Evolutionary conservation across 176 grass and related monocot genomes (phyloP), one percentile per base, ranked within the genome.

Genomic region (Saccharum officinarum): DNA sequence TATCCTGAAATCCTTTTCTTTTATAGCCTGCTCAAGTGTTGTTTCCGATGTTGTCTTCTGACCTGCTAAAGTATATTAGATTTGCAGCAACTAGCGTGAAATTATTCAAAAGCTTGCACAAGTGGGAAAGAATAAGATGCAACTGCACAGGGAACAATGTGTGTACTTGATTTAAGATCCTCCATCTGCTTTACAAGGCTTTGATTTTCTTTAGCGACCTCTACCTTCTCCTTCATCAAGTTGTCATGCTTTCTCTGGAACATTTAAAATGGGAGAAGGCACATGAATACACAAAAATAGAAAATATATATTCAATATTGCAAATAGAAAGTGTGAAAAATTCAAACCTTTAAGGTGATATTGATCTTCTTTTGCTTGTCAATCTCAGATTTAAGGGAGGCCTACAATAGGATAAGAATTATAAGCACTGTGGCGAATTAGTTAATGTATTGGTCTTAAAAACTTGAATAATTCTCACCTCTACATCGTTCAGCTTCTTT

Each of bases 1-100:
- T 86, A 99, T 92, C 83, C 97, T 99, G 66, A 91, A 86, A 42
- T 99, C 97, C 66, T 94, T 99, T 80, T 96, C 97, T 79, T 87
- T 94, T 76, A 84, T 52, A 41, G 90, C 87, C 37, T 96, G 97
- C 22, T 91, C 94, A 88, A 84, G 70, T 80, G 84, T 60, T 67
- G 77, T 80, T 87, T 99, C 94, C 0, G 40, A 44, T 20, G 50
- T 76, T 37, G 75, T 84, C 82, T 99, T 99, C 82, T 83, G 91
- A 83, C 84, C 97, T 99, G 86, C 36, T 47, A 84, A 92, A 67
- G 36, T 62, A 83, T 9, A 90, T 84, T 46, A 92, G 84, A 42
- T 65, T 86, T 78, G 76, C 28, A 81, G 78, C 22, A 50, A 80
- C 8, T 25, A 86, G 0, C 44, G 14, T 70, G 30, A 70, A 66